Conservation (phyloP, 2,329 filamentous ascomycete species). For the Alternaria brassicae region DNA sequence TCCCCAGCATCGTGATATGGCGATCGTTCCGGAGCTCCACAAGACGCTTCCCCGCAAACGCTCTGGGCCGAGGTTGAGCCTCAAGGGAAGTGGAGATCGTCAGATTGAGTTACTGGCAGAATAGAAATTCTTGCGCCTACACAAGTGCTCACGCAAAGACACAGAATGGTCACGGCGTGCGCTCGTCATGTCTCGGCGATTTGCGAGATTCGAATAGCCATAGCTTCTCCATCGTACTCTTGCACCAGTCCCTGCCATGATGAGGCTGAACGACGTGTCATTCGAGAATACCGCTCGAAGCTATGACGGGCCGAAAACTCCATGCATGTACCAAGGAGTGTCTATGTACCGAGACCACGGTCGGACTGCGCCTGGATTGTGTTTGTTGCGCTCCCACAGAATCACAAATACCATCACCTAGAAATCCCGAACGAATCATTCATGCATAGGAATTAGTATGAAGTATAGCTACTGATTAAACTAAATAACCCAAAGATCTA, state of each 20-base stretch:
- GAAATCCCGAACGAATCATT: no score
- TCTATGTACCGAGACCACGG: neutral
- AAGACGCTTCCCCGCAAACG: constrained; percentile 14
- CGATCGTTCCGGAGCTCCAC: constrained; percentile 17
- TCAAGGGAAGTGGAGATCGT: constrained; percentile 1
- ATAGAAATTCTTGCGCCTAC: neutral
- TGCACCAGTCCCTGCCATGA: neutral
- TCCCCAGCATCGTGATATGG: constrained; percentile 8
- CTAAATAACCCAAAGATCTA: neutral
- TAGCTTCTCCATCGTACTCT: neutral
- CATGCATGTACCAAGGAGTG: neutral
- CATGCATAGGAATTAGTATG: neutral
- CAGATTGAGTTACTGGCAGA: constrained; percentile 2
- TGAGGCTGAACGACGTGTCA: neutral
- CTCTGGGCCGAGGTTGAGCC: constrained; percentile 20
- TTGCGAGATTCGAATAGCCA: neutral
- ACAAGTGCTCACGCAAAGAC: neutral
- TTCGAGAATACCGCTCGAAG: neutral
- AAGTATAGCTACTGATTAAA: neutral
- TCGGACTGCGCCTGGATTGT: neutral
- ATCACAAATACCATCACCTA: neutral
- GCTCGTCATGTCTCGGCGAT: neutral
- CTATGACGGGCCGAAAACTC: neutral
- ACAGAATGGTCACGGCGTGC: neutral
- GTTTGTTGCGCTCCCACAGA: neutral